These are phyloP conservation scores for Aspergillus phoenicis DNA, from an alignment of 2,329 filamentous ascomycete genomes.

Conservation along the genomic window DNA sequence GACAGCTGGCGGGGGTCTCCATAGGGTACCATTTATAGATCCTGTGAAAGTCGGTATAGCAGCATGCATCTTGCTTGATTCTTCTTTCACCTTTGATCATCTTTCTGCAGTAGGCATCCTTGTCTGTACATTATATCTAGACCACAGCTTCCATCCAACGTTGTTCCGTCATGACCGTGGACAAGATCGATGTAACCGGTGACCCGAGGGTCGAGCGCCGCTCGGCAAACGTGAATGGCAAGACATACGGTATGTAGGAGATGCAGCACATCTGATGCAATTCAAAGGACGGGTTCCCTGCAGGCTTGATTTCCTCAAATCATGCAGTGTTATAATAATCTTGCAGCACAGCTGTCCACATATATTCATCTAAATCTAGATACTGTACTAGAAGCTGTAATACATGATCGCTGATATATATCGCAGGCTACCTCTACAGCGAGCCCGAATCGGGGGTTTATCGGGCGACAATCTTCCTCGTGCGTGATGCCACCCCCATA, in stretches of 20 bases:
- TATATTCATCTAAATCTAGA: neutral
- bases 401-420: conserved; percentile 11
- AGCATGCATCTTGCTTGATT: neutral
- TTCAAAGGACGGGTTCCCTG: neutral
- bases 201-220: conserved; percentile 69
- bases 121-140: too few relatives aligned
- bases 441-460: conserved; percentile 47
- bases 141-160: neutral
- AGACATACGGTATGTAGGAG: conserved; percentile 62
- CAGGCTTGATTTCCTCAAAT: neutral
- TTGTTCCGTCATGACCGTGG: conserved; percentile 50
- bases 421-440: conserved; percentile 56
- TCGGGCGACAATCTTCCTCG: conserved; percentile 58
- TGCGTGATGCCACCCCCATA: conserved; percentile 29
- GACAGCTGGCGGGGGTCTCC: conserved; percentile 19
- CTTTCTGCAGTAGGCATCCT: too few relatives aligned
- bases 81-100: neutral
- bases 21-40: conserved; percentile 16
- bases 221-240: conserved; percentile 65
- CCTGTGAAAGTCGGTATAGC: conserved; percentile 13
- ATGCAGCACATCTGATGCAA: neutral
- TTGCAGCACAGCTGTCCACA: neutral
- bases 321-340: neutral
- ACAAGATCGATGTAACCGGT: conserved; percentile 64
- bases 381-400: neutral